phyloP scores from a whole-genome alignment of 2,329 filamentous ascomycete species.

The Aspergillus sclerotialis region DNA sequence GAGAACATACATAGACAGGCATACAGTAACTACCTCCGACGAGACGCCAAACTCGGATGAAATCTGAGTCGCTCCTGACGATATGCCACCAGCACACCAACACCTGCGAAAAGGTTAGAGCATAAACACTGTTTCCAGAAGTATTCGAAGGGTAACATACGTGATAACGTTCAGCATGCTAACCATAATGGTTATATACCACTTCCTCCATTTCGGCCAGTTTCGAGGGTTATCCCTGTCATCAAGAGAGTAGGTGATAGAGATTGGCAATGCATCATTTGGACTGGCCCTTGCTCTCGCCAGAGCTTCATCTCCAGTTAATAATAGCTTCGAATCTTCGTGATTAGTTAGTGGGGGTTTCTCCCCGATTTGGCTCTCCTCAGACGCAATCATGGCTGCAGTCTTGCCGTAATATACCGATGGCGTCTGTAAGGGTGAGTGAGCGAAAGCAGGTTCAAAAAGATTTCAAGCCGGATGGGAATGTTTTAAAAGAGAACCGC shows the following conservation, averaged over 20 bases:
- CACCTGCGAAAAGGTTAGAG: too few relatives aligned
- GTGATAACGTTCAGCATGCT: constrained; percentile 29
- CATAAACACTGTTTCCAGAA: too few relatives aligned
- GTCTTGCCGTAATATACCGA: too few relatives aligned
- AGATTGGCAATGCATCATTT: constrained; percentile 15
- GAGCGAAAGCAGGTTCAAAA: too few relatives aligned
- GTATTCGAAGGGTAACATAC: constrained; percentile 12
- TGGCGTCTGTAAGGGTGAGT: too few relatives aligned
- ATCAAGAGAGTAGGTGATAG: constrained; percentile 11
- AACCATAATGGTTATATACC: constrained; percentile 36
- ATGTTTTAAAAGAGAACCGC: too few relatives aligned
- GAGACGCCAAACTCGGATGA: constrained; percentile 21
- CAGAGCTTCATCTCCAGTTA: constrained; percentile 19
- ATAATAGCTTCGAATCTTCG: constrained; percentile 7
- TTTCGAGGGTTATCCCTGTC: constrained; percentile 34
- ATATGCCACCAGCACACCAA: constrained; percentile 23
- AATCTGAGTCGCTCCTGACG: constrained; percentile 20
- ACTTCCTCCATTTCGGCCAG: constrained; percentile 32
- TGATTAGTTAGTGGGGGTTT: constrained; percentile 10
- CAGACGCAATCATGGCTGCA: constrained; percentile 2
- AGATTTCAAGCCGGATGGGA: too few relatives aligned
- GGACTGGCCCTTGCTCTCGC: constrained; percentile 16
- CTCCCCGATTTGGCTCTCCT: neutral
- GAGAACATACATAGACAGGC: constrained; percentile 24
- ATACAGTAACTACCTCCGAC: constrained; percentile 23